These are phyloP conservation scores for Pyrenochaeta sp. DNA, from an alignment of 2,329 filamentous ascomycete species.

Conservation along the genomic window DNA sequence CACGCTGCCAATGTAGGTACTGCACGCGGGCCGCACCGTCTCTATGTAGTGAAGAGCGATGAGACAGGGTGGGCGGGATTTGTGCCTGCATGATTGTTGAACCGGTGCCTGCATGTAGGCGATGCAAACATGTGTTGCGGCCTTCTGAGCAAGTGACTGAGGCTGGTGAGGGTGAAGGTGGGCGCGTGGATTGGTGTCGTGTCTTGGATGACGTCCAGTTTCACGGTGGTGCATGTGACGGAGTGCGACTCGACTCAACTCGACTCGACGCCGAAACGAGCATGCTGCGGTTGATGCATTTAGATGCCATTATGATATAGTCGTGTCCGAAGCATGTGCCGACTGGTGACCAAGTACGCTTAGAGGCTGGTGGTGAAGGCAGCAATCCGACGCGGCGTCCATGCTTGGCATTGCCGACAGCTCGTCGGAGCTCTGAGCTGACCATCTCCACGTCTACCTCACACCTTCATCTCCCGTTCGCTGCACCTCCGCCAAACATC, in stretches of 20 bases:
- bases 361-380: slow-evolving; percentile 17
- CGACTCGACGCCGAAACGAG: too few species aligned
- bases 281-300: neutral
- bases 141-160: slow-evolving; percentile 35
- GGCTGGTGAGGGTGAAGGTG: slow-evolving; percentile 33
- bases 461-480: slow-evolving; percentile 18
- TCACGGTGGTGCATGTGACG: slow-evolving; percentile 35
- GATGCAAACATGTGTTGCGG: slow-evolving; percentile 40
- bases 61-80: slow-evolving; percentile 31
- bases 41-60: slow-evolving; percentile 18
- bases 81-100: slow-evolving; percentile 40
- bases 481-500: slow-evolving; percentile 5
- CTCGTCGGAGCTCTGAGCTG: slow-evolving; percentile 27
- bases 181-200: slow-evolving; percentile 39
- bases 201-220: slow-evolving; percentile 44
- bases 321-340: neutral
- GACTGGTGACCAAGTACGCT: neutral
- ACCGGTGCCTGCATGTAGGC: slow-evolving; percentile 34
- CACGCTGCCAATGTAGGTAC: slow-evolving; percentile 17
- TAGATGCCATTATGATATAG: neutral
- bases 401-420: slow-evolving; percentile 26
- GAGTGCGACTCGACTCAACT: neutral
- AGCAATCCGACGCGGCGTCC: slow-evolving; percentile 30
- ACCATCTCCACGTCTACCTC: slow-evolving; percentile 27
- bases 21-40: slow-evolving; percentile 27